A percentile compares a stretch with the other conserved stretches of the same genome.
phyloP scores from a whole-genome alignment of 2,329 filamentous ascomycete genomes.

The Byssochlamys sp. region DNA sequence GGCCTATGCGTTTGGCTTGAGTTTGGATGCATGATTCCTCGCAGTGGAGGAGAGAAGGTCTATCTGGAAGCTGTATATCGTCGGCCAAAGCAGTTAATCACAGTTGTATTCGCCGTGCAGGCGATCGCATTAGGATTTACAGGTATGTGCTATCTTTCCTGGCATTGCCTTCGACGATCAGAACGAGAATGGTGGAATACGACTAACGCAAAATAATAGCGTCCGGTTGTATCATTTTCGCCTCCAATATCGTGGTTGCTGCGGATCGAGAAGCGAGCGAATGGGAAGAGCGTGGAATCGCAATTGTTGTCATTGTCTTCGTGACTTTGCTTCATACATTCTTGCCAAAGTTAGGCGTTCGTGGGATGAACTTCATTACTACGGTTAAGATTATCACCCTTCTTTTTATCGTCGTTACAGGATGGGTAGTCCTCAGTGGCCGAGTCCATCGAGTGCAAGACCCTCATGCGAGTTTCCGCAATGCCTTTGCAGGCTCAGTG shows the following conservation, averaged over 20 bases:
- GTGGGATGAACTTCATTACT: conserved; percentile 47
- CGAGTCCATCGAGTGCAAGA: conserved; percentile 49
- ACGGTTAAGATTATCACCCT: conserved; percentile 58
- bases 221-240: conserved; percentile 47
- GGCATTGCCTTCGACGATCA: background rate
- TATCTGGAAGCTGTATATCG: conserved; percentile 60
- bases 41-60: conserved; percentile 58
- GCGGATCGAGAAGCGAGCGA: conserved; percentile 52
- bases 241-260: conserved; percentile 60
- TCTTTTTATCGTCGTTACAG: conserved; percentile 54
- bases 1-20: conserved; percentile 55
- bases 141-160: conserved; percentile 26
- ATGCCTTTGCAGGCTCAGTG: conserved; percentile 54
- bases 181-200: background rate
- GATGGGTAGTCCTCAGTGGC: conserved; percentile 53
- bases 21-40: conserved; percentile 58
- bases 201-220: background rate
- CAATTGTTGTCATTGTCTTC: conserved; percentile 55
- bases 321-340: conserved; percentile 61
- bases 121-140: conserved; percentile 54
- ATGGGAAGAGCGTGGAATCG: conserved; percentile 60
- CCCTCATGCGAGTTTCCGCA: conserved; percentile 50
- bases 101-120: conserved; percentile 53
- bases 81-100: conserved; percentile 51
- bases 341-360: background rate